A percentile compares a stretch with the other conserved stretches of the same genome.
These are phyloP conservation scores for Balansia obtecta DNA, from an alignment of 2,329 filamentous ascomycete species.

Conservation along the genomic window DNA sequence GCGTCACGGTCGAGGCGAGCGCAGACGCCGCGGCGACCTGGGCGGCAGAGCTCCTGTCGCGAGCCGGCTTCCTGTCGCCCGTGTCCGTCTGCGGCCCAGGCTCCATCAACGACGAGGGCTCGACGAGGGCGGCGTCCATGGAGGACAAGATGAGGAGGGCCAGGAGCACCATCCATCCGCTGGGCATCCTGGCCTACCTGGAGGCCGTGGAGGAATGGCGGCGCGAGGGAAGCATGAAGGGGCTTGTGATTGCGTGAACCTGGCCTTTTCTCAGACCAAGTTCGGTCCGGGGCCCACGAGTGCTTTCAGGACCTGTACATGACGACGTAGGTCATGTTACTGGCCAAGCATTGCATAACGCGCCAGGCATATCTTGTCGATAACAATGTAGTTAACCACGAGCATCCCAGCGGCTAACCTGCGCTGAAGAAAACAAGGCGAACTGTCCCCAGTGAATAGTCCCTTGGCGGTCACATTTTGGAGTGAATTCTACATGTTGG, in stretches of 20 bases:
- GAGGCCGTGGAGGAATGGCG: constrained; percentile 17
- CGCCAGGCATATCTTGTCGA: too few species aligned
- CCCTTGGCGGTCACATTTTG: too few species aligned
- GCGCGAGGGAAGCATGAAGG: constrained; percentile 17
- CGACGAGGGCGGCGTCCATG: constrained; percentile 5
- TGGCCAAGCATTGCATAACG: too few species aligned
- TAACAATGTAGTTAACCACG: too few species aligned
- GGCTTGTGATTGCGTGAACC: constrained; percentile 5
- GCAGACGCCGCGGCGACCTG: not conserved
- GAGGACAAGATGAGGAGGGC: not conserved
- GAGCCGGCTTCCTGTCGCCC: constrained; percentile 26
- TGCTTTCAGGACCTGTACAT: too few species aligned
- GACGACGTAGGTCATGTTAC: too few species aligned
- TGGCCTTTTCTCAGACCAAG: too few species aligned
- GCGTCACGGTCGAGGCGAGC: constrained; percentile 29
- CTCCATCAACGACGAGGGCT: constrained; percentile 37
- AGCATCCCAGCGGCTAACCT: too few species aligned
- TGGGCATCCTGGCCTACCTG: not conserved
- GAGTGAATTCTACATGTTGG: too few species aligned
- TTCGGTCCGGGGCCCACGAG: too few species aligned
- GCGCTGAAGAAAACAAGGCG: too few species aligned
- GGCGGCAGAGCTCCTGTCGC: constrained; percentile 13
- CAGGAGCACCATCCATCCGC: not conserved
- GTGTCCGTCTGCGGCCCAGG: constrained; percentile 39
- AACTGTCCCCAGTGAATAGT: too few species aligned